Evolutionary conservation across 306 rosid genomes (phyloP).

Genomic region (Coriaria nepalensis): DNA sequence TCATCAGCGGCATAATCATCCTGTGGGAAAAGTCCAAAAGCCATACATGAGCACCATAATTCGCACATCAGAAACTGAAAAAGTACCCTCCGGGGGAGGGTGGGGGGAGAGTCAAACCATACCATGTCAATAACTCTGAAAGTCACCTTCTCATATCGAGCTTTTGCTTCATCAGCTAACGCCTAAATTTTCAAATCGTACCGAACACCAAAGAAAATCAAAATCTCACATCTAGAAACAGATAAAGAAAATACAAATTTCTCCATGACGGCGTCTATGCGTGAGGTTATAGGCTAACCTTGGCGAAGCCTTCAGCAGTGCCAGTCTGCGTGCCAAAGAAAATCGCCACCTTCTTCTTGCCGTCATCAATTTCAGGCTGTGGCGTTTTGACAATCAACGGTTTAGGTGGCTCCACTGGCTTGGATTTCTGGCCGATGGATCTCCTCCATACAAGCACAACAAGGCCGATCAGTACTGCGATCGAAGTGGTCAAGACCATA

Average conservation of each 20-base stretch:
- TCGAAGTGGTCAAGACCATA: constrained; percentile 63
- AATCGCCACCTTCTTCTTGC: constrained; percentile 66
- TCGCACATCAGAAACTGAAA: constrained; percentile 1
- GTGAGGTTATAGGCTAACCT: constrained; percentile 27
- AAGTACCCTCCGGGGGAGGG: too few species aligned
- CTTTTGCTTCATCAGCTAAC: constrained; percentile 76
- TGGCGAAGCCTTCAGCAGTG: constrained; percentile 96
- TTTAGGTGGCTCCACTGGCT: constrained; percentile 31
- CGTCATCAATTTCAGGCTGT: constrained; percentile 58
- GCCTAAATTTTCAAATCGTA: constrained; percentile 32
- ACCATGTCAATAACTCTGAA: constrained; percentile 88
- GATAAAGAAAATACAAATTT: not conserved
- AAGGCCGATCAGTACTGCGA: constrained; percentile 78
- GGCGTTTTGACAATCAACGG: constrained; percentile 29
- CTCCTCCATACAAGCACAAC: constrained; percentile 75
- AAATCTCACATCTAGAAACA: not conserved
- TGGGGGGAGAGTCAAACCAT: too few species aligned
- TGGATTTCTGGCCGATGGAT: constrained; percentile 31
- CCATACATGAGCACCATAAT: not conserved
- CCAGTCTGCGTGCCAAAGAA: constrained; percentile 98
- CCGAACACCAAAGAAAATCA: constrained; percentile 1
- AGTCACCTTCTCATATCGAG: constrained; percentile 65
- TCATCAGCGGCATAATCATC: constrained; percentile 84
- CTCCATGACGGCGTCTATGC: not conserved
- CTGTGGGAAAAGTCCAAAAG: constrained; percentile 24